Evolutionary conservation across 257 asterid species (phyloP), one percentile per base, ranked within the genome.

Genomic region (Schizonepeta tenuifolia): DNA sequence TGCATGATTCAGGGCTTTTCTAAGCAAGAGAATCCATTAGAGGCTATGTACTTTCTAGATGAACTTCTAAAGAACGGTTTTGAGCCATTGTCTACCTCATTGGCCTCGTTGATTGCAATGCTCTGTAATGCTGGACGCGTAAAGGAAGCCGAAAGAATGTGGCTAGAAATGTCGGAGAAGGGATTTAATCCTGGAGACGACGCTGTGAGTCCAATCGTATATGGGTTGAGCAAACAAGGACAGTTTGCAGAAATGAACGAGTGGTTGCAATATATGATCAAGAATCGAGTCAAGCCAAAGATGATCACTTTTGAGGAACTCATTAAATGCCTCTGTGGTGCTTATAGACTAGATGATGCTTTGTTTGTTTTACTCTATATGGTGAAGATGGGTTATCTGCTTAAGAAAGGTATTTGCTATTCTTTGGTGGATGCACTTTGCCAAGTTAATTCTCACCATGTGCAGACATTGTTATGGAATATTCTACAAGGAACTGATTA

Each of bases 1-100:
- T 65, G 86, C 68, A 79, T 89, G 53, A 84, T 91, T 41, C 75
- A 74, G 69, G 89, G 95, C 70, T 89, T 81, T 61, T 73, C 82
- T 79, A 69, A 43, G 66, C 70, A 70, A 68, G 85, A 86, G 70
- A 84, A 81, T 17, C 22, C 84, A 75, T 46, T 53, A 2, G 81
- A 84, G 64, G 86, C 79, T 59, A 59, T 72, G 26, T 74, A 76
- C 58, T 77, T 81, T 76, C 69, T 84, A 12, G 44, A 38, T 24
- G 86, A 84, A 69, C 88, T 86, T 71, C 53, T 85, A 26, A 80
- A 79, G 70, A 77, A 77, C 51, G 91, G 86, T 33, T 78, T 87
- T 70, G 72, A 78, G 68, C 91, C 92, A 55, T 59, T 83, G 18
- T 65, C 67, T 44, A 71, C 88, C 72, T 75, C 93, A 1, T 81